These are phyloP conservation scores for Rhizophagus clarus DNA, from an alignment of 192 early-diverging fungal genomes.

Conservation along the genomic window DNA sequence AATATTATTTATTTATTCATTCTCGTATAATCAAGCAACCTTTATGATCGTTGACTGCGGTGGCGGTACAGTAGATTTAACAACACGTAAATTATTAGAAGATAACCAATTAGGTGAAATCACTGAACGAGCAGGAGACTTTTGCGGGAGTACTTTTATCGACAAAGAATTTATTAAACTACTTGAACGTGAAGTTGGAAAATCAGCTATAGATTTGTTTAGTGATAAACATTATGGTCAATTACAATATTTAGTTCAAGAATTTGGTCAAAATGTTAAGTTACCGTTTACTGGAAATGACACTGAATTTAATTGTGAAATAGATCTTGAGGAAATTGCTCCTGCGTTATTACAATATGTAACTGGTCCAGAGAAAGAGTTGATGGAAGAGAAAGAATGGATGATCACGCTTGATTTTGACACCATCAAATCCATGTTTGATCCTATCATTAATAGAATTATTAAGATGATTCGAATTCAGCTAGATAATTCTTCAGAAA, in stretches of 20 bases:
- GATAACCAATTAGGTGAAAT: not conserved
- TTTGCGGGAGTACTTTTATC: slow-evolving; percentile 1
- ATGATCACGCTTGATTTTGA: slow-evolving; percentile 45
- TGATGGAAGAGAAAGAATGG: slow-evolving; percentile 46
- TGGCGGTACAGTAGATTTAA: slow-evolving; percentile 61
- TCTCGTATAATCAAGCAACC: slow-evolving; percentile 27
- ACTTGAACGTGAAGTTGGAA: not conserved
- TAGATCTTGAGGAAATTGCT: not conserved
- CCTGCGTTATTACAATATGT: not conserved
- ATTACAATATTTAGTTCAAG: slow-evolving; percentile 18
- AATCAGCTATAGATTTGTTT: not conserved
- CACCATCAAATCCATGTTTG: slow-evolving; percentile 54
- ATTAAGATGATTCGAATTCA: slow-evolving; percentile 55
- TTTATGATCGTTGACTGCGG: slow-evolving; percentile 64
- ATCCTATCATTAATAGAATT: slow-evolving; percentile 57
- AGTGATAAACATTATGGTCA: slow-evolving; percentile 6
- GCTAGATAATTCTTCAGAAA: slow-evolving; percentile 40
- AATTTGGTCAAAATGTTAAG: not conserved
- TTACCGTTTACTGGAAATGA: not conserved
- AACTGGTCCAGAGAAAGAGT: not conserved
- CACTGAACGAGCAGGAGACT: not conserved
- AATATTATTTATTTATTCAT: too few species aligned
- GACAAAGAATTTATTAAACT: slow-evolving; percentile 19
- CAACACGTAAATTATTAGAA: slow-evolving; percentile 24
- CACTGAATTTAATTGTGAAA: not conserved